phyloP scores from a whole-genome alignment of 2,329 filamentous ascomycete species.

The Monilinia aucupariae region DNA sequence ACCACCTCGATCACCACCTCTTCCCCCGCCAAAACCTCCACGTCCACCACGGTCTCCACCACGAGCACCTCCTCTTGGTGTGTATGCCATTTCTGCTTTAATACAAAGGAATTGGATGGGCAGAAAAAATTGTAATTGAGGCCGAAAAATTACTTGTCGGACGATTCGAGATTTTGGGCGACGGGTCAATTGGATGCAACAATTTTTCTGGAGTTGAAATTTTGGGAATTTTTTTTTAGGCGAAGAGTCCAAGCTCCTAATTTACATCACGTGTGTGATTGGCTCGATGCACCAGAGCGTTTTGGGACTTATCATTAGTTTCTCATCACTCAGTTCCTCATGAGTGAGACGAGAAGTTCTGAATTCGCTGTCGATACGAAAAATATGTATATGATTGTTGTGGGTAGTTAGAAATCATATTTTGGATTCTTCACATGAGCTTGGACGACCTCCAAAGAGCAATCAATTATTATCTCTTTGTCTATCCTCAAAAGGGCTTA shows the following conservation, averaged over 20 bases:
- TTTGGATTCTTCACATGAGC: not conserved
- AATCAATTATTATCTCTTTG: not conserved
- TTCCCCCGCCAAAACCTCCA: slow-evolving; percentile 37
- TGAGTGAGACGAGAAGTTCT: too few species aligned
- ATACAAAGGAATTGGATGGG: slow-evolving; percentile 16
- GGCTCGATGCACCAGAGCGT: not conserved
- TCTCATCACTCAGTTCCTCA: too few species aligned
- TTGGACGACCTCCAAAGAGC: not conserved
- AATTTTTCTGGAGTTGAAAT: slow-evolving; percentile 19
- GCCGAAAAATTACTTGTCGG: slow-evolving; percentile 21
- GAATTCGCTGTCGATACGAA: not conserved
- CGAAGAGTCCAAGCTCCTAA: slow-evolving; percentile 13
- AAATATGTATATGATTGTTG: not conserved
- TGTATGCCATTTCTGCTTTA: slow-evolving; percentile 35
- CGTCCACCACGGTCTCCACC: slow-evolving; percentile 32
- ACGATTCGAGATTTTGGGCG: slow-evolving; percentile 16
- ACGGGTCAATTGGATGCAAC: slow-evolving; percentile 21
- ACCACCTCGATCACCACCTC: slow-evolving; percentile 37
- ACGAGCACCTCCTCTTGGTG: slow-evolving; percentile 38
- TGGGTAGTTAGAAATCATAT: not conserved
- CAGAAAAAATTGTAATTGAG: slow-evolving; percentile 19
- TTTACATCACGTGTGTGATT: slow-evolving; percentile 4
- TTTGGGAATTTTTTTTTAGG: slow-evolving; percentile 13
- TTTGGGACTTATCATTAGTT: not conserved
- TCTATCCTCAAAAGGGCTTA: not conserved